phyloP scores from a whole-genome alignment of 2,329 filamentous ascomycete species.

The Lojkania enalia region DNA sequence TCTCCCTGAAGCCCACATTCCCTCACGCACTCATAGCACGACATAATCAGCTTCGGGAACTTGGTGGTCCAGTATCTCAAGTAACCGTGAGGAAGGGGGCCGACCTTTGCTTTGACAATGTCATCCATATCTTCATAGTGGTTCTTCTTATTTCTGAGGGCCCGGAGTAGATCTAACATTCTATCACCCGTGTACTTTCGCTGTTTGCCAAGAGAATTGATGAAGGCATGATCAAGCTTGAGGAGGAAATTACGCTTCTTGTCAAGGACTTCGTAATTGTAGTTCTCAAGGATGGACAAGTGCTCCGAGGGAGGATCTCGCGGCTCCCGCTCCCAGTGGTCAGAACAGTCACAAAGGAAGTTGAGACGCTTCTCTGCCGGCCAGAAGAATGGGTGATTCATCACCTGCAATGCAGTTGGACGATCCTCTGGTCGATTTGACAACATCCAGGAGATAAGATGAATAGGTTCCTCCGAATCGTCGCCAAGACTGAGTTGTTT shows the following conservation, averaged over 20 bases:
- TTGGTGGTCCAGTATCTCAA: constrained; percentile 78
- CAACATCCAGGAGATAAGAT: constrained; percentile 83
- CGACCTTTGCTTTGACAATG: constrained; percentile 72
- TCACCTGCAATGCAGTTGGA: constrained; percentile 75
- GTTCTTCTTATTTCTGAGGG: constrained; percentile 92
- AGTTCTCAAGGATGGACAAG: constrained; percentile 62
- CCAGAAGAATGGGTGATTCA: constrained; percentile 98
- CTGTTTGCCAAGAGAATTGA: constrained; percentile 89
- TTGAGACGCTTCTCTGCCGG: constrained; percentile 80
- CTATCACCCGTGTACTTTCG: constrained; percentile 87
- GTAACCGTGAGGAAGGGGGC: constrained; percentile 77
- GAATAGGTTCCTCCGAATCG: constrained; percentile 82
- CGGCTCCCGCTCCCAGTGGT: constrained; percentile 92
- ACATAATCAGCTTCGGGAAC: constrained; percentile 78
- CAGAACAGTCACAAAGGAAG: constrained; percentile 95
- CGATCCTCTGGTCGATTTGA: constrained; percentile 65
- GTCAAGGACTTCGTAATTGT: constrained; percentile 54
- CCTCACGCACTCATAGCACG: constrained; percentile 75
- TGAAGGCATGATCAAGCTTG: constrained; percentile 75
- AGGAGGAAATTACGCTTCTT: constrained; percentile 74
- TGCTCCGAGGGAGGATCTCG: constrained; percentile 76
- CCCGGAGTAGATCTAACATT: constrained; percentile 84
- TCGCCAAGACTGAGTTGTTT: constrained; percentile 76
- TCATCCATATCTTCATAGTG: constrained; percentile 97
- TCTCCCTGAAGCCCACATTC: constrained; percentile 65